These are phyloP conservation scores for Aurantiochytrium sp. DNA, from an alignment of 108 stramenopile species.

Conservation along the genomic window DNA sequence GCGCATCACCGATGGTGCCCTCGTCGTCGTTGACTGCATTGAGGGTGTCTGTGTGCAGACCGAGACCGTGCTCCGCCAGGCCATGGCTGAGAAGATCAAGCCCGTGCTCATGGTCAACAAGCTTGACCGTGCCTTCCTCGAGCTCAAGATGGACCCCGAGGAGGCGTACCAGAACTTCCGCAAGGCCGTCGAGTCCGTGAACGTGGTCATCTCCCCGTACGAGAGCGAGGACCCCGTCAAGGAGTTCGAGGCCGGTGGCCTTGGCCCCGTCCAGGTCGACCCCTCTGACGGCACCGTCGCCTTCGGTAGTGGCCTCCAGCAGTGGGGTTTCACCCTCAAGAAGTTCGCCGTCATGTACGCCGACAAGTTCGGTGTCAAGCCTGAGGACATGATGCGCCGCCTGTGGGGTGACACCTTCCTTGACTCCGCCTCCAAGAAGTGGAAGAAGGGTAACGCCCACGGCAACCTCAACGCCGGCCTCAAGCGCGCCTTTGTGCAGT, in stretches of 20 bases:
- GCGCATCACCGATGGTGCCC: constrained; percentile 99
- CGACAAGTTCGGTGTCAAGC: constrained; percentile 90
- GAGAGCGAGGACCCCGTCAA: constrained; percentile 67
- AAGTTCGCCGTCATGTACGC: constrained; percentile 96
- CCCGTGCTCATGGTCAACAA: constrained; percentile 99
- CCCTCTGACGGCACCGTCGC: constrained; percentile 97
- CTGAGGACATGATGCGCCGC: constrained; percentile 96
- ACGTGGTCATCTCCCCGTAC: constrained; percentile 99
- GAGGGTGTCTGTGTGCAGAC: constrained; percentile 99
- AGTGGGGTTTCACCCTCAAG: constrained; percentile 99
- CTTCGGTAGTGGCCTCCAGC: constrained; percentile 99
- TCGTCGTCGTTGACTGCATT: constrained; percentile 99
- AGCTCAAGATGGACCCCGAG: constrained; percentile 96
- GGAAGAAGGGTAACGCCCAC: constrained; percentile 45
- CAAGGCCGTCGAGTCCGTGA: constrained; percentile 98
- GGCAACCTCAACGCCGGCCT: constrained; percentile 75
- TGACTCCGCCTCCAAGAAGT: constrained; percentile 80
- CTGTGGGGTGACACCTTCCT: constrained; percentile 99
- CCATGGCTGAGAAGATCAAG: constrained; percentile 91
- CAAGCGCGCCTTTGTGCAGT: constrained; percentile 97
- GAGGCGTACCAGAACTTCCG: constrained; percentile 98
- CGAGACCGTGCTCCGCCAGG: constrained; percentile 99
- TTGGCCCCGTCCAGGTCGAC: constrained; percentile 94
- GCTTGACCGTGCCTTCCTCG: constrained; percentile 97
- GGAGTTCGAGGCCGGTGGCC: constrained; percentile 23